These are phyloP conservation scores for Geotrichum reessii DNA, from an alignment of 1,139 yeast genomes.

Conservation along the genomic window DNA sequence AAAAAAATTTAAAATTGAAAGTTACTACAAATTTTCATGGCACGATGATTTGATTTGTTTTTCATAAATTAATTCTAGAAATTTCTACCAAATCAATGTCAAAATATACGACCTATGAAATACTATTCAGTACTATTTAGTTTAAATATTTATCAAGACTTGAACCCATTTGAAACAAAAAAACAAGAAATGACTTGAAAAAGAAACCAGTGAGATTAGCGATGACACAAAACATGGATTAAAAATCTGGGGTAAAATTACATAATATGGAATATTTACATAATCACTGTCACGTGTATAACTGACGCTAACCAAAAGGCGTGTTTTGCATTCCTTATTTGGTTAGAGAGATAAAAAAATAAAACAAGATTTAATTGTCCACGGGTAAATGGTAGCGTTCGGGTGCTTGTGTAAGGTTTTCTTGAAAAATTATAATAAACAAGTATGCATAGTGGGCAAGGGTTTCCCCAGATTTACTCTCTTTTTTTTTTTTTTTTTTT, in stretches of 20 bases:
- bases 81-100: too few relatives aligned
- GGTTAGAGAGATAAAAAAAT: not conserved
- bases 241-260: conserved; percentile 30
- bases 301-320: not conserved
- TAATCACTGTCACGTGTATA: conserved; percentile 3
- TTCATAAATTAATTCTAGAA: too few relatives aligned
- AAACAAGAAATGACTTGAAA: not conserved
- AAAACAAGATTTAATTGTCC: not conserved
- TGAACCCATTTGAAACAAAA: too few relatives aligned
- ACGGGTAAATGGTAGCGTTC: not conserved
- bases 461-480: conserved; percentile 11
- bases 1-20: not conserved
- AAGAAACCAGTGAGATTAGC: too few relatives aligned
- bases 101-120: too few relatives aligned
- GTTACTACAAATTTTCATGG: too few relatives aligned
- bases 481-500: not conserved
- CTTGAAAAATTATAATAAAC: too few relatives aligned
- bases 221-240: not conserved
- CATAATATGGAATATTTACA: conserved; percentile 1
- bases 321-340: not conserved
- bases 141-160: too few relatives aligned
- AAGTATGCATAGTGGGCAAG: conserved; percentile 1
- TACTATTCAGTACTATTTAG: too few relatives aligned
- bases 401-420: too few relatives aligned
- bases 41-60: too few relatives aligned